Base-by-base conservation (phyloP, 2,329 filamentous ascomycete species). In the Podosphaera fusca region DNA sequence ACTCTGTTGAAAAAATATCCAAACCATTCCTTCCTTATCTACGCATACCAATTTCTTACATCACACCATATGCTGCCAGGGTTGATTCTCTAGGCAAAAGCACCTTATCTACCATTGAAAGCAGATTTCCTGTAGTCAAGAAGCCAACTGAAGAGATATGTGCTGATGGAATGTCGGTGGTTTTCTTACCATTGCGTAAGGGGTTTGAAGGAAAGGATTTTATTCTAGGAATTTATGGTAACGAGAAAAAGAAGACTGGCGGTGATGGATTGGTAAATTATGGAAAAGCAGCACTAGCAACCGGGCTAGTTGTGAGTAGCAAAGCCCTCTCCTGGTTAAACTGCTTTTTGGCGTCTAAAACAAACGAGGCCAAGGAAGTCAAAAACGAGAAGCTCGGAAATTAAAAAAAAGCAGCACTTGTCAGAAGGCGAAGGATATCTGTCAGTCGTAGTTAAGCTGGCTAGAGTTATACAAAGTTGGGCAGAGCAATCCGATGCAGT, bases 61-160 rank as follows among this genome's bases (percentile, higher is more conserved):
- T 94, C 61, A 81, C 82, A 56, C 89, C 90, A 0, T 95, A 95
- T 71, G 78, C 94, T 62, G 75, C 80, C 68, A 87, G 82, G 69
- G 89, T 82, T 66, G 92, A 96, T 69, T 72, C 78, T 59, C 71
- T 94, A 56, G 85, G 83, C 62, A 81, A 87, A 70, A 75, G 79
- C 68, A 79, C 82, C n/a, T 75, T 90, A 61, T 73, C 70, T 64
- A 79, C 76, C 66, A 73, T 90, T 63, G 85, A 90, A 63, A 71
- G 78, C 68, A 77, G 73, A 61, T 83, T 88, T 68, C 85, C 85
- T 56, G 74, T 78, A 59, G 75, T 90, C 68, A 86, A 83, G 74
- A 83, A 87, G 71, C 80, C 85, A 55, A 85, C 84, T 33, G 74
- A 76, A 61, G 82, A 86, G 68, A 74, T 89, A 56, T 80, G 80